Base-by-base conservation (phyloP, 1,284 basidiomycete genomes). In the Cutaneotrichosporon daszewskae region DNA sequence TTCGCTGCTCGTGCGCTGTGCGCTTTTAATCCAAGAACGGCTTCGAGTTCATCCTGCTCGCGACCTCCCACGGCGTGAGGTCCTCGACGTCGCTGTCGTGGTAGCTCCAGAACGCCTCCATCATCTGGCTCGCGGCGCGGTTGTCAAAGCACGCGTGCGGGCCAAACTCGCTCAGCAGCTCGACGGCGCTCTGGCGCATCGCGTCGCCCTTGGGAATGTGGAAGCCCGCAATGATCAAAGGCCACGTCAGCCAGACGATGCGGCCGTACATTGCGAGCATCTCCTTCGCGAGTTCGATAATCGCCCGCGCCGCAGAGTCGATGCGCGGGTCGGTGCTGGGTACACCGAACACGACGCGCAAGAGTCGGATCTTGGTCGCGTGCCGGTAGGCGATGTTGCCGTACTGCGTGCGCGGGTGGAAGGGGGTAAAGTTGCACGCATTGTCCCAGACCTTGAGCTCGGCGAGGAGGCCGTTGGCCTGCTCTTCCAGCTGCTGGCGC, bases 201-300 rank as follows among this genome's bases (percentile, higher is more conserved):
- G 62, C 57, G 43, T 65, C 59, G 17, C 51, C 57, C 25, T 53
- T 52, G 7, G 57, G 56, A 16, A 69, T 62, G 43, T 66, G 58
- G 45, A 67, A 60, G 7, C 59, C 66, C 18, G 64, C 63, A 24
- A 67, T 64, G 17, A 69, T 38, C 23, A 67, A 59, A 1, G 66
- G 66, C 66, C 66, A 69, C 6, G 66, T 69, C 11, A 69, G 40
- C 64, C 64, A 66, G 3, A 59, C 58, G 35, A 67, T 62, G 32
- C 61, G 54, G 3, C 62, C 60, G 43, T 63, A 67, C 43, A 53
- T 40, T n/a, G 60, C 52, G 26, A 66, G 44, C 49, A 62, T 55
- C 43, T 66, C 66, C 38, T 56, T 64, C 7, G 58, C 59, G 14
- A 69, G 51, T 48, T 67, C 65, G 22, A 69, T 59, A 31, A 69